Evolutionary conservation across 352 stramenopile species (phyloP).

Genomic region (Phytophthora capsici): DNA sequence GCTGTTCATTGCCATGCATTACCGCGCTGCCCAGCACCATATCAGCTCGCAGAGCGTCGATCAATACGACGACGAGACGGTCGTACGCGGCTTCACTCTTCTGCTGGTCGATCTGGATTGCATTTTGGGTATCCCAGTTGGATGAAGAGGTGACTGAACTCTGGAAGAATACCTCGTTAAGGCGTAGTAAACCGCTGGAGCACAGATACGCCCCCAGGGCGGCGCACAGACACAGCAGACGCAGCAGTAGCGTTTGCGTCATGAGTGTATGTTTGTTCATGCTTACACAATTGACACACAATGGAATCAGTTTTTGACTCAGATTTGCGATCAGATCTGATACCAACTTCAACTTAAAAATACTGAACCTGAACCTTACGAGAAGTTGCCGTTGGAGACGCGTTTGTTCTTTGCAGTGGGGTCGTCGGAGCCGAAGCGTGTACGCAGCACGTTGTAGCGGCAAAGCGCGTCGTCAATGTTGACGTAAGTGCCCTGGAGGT

Average conservation of each 20-base stretch:
- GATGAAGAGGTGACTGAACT: background rate
- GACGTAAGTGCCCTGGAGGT: constrained; percentile 87
- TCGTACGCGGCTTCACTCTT: constrained; percentile 54
- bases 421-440: constrained; percentile 54
- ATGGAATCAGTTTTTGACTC: constrained; percentile 4
- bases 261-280: constrained; percentile 11
- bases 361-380: constrained; percentile 29
- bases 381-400: constrained; percentile 77
- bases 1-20: constrained; percentile 36
- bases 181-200: constrained; percentile 59
- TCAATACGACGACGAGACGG: constrained; percentile 85
- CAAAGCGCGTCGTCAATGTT: constrained; percentile 91
- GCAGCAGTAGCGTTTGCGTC: constrained; percentile 22
- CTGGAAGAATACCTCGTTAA: constrained; percentile 64
- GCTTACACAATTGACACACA: constrained; percentile 18
- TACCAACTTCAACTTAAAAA: constrained; percentile 14
- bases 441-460: constrained; percentile 78
- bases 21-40: constrained; percentile 82
- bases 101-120: constrained; percentile 1
- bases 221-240: constrained; percentile 49
- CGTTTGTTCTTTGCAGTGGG: constrained; percentile 64
- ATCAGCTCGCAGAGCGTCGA: constrained; percentile 87
- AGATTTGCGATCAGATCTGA: constrained; percentile 17
- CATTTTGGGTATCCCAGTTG: constrained; percentile 4
- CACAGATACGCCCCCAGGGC: constrained; percentile 53